Evolutionary conservation across 345 rosid species (phyloP), one percentile per base, ranked within the genome.

Genomic region (Sapria himalayana): DNA sequence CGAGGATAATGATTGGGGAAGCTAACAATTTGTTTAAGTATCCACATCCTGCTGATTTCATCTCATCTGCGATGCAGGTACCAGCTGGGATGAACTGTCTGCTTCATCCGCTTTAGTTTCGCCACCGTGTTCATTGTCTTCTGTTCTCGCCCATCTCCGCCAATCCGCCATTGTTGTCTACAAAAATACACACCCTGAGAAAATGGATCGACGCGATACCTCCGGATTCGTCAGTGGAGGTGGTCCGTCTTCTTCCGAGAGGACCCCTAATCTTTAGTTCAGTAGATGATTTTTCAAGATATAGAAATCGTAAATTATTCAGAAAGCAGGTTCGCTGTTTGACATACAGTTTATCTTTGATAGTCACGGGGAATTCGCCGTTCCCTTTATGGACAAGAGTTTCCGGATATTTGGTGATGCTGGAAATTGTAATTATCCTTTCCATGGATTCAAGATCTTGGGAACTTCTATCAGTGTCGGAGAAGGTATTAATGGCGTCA

Each of bases 181-280:
- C n/a, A n/a, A n/a, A n/a, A n/a, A n/a, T n/a, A n/a, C n/a, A n/a
- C n/a, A 31, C n/a, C n/a, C n/a, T 31, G 37, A 58, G 50, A 29
- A 43, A 43, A 67, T 67, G 73, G 73, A 67, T 56, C 69, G 73
- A 22, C 48, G 76, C 12, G 98, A 86, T 48, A 82, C 94, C 5
- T 86, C 94, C 38, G 98, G 98, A 49, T 86, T 86, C 43, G 98
- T 86, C 36, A 86, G 98, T 54, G 98, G 98, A 22, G 98, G 89
- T 49, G 59, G 76, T 46, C 57, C 56, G 48, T 56, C 41, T 62
- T 38, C 66, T 49, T 62, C 48, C 31, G 45, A 46, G 45, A 46
- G 46, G 69, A 58, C 19, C 15, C 58, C 48, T 77, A 65, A 71
- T n/a, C 61, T 48, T 22, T 60, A 62, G 62, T 62, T 75, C 76